Evolutionary conservation across 305 asterid species (phyloP).

Genomic region (Plantago lanceolata): DNA sequence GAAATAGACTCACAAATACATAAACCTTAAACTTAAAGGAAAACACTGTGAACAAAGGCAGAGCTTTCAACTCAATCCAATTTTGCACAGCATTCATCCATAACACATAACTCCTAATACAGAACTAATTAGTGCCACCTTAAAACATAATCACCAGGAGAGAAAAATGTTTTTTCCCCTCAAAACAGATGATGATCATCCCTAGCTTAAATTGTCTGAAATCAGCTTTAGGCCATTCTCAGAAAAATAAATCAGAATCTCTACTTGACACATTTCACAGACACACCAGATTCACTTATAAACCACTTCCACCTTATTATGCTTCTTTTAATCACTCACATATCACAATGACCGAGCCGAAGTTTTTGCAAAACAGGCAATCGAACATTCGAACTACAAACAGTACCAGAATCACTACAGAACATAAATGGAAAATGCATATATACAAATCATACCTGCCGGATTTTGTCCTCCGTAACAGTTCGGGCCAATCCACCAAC

Average conservation of each 20-base stretch:
- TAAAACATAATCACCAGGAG: neutral
- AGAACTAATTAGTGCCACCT: neutral
- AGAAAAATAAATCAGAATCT: neutral
- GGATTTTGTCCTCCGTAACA: conserved; percentile 55
- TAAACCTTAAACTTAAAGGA: neutral
- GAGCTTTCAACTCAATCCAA: neutral
- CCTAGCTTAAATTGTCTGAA: neutral
- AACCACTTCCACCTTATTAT: too few species aligned
- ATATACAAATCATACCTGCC: conserved; percentile 37
- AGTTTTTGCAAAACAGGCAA: neutral
- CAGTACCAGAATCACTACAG: neutral
- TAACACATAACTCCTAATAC: too few species aligned
- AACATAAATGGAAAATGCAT: neutral
- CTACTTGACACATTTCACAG: too few species aligned
- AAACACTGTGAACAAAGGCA: neutral
- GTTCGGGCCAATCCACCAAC: conserved; percentile 75
- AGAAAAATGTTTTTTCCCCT: neutral
- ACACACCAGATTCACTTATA: too few species aligned
- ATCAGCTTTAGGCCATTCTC: neutral
- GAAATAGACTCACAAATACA: neutral
- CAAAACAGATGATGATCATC: neutral
- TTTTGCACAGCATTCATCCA: too few species aligned
- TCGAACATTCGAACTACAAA: neutral
- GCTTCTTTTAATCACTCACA: too few species aligned
- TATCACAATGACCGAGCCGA: too few species aligned